Base-by-base conservation (phyloP, 352 stramenopile genomes). In the Globisporangium paddicum region DNA sequence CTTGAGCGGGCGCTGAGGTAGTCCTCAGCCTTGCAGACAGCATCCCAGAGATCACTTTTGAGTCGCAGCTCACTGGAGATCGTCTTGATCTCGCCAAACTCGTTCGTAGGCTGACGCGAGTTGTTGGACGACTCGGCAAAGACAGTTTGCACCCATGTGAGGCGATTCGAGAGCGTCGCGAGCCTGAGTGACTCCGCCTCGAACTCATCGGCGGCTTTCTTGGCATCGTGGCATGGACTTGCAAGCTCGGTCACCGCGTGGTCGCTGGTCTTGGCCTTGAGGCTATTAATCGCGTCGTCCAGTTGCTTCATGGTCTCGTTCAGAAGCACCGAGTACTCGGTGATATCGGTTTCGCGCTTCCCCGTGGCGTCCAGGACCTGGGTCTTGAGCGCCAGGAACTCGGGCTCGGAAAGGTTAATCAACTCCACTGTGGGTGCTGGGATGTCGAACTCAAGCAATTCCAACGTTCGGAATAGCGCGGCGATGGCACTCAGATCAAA, bases 1-100 rank as follows among this genome's bases (percentile, higher is more conserved):
- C 60, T 54, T 14, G 72, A 72, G 34, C 64, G 79, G 0, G 26
- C 46, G 2, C 57, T 53, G 6, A 90, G 48, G 28, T 87, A 74
- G 9, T 76, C 64, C 52, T 87, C 75, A 0, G 67, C 66, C 26
- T 75, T 67, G 34, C 74, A 79, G 2, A 90, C 67, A 0, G 74
- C 70, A 14, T 82, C 55, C 82, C 79, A 92, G 0, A 92, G 34
- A 46, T 87, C 74, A 40, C 69, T 77, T 59, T 86, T 89, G 7
- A 85, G 47, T 46, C 73, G 75, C 1, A 89, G 35, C n/a, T 83
- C 63, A 5, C 25, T 56, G 1, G 75, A 68, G 7, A 87, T 48
- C 1, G 21, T 28, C 5, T 71, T 41, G 5, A 90, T 66, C 13
- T 75, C 66, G 0, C 54, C 51, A 37, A 87, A 88, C 4, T 63